Base-by-base conservation (phyloP, 2,329 filamentous ascomycete genomes). In the Fusarium sp. region DNA sequence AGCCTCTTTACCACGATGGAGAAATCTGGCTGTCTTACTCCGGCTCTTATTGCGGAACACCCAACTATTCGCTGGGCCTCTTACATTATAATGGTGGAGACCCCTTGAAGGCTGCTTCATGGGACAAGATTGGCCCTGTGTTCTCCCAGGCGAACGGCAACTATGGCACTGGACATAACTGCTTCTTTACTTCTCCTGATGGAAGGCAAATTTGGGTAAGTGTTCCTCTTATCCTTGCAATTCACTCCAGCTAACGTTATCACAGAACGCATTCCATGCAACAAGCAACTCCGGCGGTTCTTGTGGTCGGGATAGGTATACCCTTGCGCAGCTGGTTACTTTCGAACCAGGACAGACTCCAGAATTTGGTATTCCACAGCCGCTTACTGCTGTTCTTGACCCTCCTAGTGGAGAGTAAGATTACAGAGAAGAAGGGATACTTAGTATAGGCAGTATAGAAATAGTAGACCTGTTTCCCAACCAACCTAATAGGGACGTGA, bases 171-270 rank as follows among this genome's bases (percentile, higher is more conserved):
- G 86, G 84, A 2, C 85, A 88, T 61, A 88, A 88, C 65, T 85
- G 84, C 6, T 89, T 89, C 80, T 88, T 89, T 77, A 79, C 76
- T 13, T 87, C 85, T 62, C 86, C 86, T 0, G 86, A 88, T 65
- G 84, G 81, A 12, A 82, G 75, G 0, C 81, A 88, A 77, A 84
- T 81, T 13, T 89, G 85, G 86, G 63, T 64, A 3, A 28, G 61
- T 55, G 23, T 1, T 4, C 6, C 5, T 23, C 18, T 23, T 18
- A 11, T 12, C 16, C 7, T 4, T n/a, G 2, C n/a, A 12, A 47
- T 6, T 2, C 13, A 7, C 11, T 15, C 9, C 3, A 51, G 28
- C 59, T 62, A 27, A 62, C 30, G n/a, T 11, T 2, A 11, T 3
- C 16, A 1, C 7, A 63, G 61, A 63, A 64, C 11, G 56, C 56